phyloP scores from a whole-genome alignment of 345 rosid genomes.

The Citrus trifoliata region DNA sequence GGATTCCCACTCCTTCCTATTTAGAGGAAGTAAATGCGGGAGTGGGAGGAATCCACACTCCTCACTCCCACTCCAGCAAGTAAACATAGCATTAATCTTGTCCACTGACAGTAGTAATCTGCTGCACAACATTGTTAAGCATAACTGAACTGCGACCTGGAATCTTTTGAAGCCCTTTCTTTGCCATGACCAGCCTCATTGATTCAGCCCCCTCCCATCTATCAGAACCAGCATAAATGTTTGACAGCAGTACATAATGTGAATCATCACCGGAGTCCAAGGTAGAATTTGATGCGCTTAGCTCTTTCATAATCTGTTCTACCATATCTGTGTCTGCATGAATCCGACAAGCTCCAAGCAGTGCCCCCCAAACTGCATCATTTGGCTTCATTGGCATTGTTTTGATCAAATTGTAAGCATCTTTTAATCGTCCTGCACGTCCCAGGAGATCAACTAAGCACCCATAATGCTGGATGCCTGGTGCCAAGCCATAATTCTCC shows the following conservation, averaged over 20 bases:
- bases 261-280: slow-evolving; percentile 32
- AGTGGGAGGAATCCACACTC: too few relatives aligned
- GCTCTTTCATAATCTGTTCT: slow-evolving; percentile 42
- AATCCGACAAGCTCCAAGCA: slow-evolving; percentile 72
- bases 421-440: slow-evolving; percentile 60
- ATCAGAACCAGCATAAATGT: slow-evolving; percentile 61
- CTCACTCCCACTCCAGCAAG: too few relatives aligned
- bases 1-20: too few relatives aligned
- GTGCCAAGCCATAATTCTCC: slow-evolving; percentile 36
- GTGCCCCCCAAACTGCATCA: slow-evolving; percentile 62
- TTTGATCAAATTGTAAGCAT: slow-evolving; percentile 55
- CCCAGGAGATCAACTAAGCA: slow-evolving; percentile 77
- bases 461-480: slow-evolving; percentile 59
- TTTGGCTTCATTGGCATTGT: slow-evolving; percentile 67
- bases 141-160: slow-evolving; percentile 56
- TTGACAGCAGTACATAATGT: slow-evolving; percentile 51
- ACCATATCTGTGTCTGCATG: slow-evolving; percentile 47
- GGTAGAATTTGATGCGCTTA: slow-evolving; percentile 13
- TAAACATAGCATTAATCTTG: too few relatives aligned
- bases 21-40: too few relatives aligned
- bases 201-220: slow-evolving; percentile 64
- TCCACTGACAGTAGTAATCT: neutral
- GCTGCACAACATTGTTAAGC: slow-evolving; percentile 4
- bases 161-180: slow-evolving; percentile 45
- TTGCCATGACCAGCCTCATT: slow-evolving; percentile 39